A percentile compares a stretch with the other conserved stretches of the same genome.
Evolutionary conservation across 1,284 basidiomycete species (phyloP).

Genomic region (Cryptococcus sp.): DNA sequence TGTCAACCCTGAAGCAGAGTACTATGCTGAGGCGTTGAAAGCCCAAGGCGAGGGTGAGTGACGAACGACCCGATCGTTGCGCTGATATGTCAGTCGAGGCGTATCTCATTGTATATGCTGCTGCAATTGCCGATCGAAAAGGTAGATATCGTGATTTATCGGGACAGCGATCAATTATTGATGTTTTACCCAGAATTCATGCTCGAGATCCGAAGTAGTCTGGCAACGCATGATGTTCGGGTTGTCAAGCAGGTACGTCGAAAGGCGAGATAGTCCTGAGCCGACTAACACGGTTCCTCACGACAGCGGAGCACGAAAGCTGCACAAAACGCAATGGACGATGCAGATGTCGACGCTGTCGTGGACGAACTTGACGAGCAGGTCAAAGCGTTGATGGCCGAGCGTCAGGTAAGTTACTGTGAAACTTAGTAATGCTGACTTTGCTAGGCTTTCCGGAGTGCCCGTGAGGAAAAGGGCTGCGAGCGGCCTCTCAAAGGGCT

Average conservation of each 20-base stretch:
- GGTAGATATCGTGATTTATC: constrained; percentile 20
- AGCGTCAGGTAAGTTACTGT: constrained; percentile 25
- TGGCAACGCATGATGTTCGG: constrained; percentile 36
- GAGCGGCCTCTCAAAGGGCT: constrained; percentile 44
- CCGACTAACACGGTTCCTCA: background rate
- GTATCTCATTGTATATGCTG: constrained; percentile 47
- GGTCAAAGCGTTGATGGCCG: constrained; percentile 31
- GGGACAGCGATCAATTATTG: background rate
- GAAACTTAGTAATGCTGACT: background rate
- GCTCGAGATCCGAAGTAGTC: constrained; percentile 40
- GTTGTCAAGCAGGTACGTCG: constrained; percentile 32
- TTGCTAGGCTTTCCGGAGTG: constrained; percentile 38
- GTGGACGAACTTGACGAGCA: constrained; percentile 34
- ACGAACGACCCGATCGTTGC: background rate
- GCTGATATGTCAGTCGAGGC: constrained; percentile 40
- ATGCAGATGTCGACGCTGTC: constrained; percentile 17
- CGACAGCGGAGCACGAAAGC: constrained; percentile 32
- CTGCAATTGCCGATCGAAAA: constrained; percentile 47
- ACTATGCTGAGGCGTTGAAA: constrained; percentile 47
- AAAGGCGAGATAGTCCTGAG: background rate
- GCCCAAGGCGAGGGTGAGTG: constrained; percentile 47
- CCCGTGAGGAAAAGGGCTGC: constrained; percentile 35
- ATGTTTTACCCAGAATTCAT: constrained; percentile 39
- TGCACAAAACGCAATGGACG: constrained; percentile 30
- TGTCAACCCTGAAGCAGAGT: constrained; percentile 46